Evolutionary conservation across 139 green algal species (phyloP).

Genomic region (Auxenochlorella protothecoides): DNA sequence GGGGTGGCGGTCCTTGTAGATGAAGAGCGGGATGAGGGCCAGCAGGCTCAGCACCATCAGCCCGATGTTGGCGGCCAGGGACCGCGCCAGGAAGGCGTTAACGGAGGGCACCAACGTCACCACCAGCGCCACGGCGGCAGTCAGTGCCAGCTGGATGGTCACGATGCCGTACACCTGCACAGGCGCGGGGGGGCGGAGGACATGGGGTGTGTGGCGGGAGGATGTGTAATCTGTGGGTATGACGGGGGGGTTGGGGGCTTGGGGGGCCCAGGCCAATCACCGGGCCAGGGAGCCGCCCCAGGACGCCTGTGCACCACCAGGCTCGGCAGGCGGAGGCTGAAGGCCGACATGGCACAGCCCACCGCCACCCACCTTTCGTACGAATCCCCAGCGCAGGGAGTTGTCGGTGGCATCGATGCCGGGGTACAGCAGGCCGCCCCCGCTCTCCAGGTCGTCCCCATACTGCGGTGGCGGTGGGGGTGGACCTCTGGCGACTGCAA

Average conservation of each 20-base stretch:
- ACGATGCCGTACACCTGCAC: conserved; percentile 51
- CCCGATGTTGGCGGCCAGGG: conserved; percentile 16
- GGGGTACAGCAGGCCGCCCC: conserved; percentile 22
- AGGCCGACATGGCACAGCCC: too few relatives aligned
- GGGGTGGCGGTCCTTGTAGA: conserved; percentile 47
- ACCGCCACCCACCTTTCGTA: conserved; percentile 34
- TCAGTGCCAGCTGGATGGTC: conserved; percentile 36
- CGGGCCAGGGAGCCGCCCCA: background rate
- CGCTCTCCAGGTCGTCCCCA: conserved; percentile 8
- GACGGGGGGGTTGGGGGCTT: background rate
- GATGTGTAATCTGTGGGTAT: background rate
- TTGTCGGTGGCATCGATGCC: conserved; percentile 29
- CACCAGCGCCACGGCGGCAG: conserved; percentile 17
- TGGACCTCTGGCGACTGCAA: background rate
- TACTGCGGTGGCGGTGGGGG: background rate
- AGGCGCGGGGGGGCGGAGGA: background rate
- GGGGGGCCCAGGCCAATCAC: background rate
- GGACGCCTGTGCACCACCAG: too few relatives aligned
- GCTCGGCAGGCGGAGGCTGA: too few relatives aligned
- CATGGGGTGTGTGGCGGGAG: background rate
- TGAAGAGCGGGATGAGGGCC: conserved; percentile 22
- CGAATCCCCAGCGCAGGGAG: conserved; percentile 44
- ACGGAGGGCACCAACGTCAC: conserved; percentile 25
- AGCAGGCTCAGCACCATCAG: conserved; percentile 19
- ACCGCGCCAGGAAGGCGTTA: conserved; percentile 20